Conservation (phyloP, 2,329 filamentous ascomycete species). For the Clonostachys rosea region DNA sequence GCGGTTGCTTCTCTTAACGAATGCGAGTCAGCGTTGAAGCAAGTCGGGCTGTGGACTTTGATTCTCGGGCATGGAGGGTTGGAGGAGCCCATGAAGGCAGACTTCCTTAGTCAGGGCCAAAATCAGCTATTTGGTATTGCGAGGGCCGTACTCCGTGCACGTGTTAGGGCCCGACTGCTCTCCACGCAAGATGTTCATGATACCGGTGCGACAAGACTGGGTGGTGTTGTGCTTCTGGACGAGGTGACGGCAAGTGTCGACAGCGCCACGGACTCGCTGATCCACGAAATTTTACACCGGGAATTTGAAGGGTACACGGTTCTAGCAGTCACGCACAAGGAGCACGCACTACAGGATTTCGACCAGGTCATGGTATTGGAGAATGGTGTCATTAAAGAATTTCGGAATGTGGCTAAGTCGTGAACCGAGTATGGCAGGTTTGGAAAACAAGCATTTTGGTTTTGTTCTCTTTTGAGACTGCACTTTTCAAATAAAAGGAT, state of each 20-base stretch:
- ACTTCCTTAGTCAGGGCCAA: conserved; percentile 52
- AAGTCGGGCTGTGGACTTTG: conserved; percentile 23
- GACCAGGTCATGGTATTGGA: conserved; percentile 45
- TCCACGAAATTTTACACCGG: conserved; percentile 30
- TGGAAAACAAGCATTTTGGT: too few relatives aligned
- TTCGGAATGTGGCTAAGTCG: too few relatives aligned
- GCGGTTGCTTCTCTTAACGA: conserved; percentile 18
- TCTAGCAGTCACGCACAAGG: conserved; percentile 39
- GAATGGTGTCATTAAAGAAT: conserved; percentile 37
- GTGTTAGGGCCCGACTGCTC: conserved; percentile 11
- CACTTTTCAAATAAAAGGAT: too few relatives aligned
- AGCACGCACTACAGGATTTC: conserved; percentile 44
- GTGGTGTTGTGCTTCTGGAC: conserved; percentile 29
- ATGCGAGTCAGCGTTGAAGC: conserved; percentile 25
- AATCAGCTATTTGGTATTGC: conserved; percentile 61
- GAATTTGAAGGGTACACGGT: conserved; percentile 47
- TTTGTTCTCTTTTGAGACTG: too few relatives aligned
- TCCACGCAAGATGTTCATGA: neutral
- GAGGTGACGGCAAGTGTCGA: conserved; percentile 38
- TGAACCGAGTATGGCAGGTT: too few relatives aligned
- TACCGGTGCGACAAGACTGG: conserved; percentile 6
- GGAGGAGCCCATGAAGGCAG: conserved; percentile 31
- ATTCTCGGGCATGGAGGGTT: conserved; percentile 26
- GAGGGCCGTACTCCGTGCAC: conserved; percentile 46
- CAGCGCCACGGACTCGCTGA: conserved; percentile 29